Base-by-base conservation (phyloP, 768 basidiomycete species). In the Cytidiella melzeri region DNA sequence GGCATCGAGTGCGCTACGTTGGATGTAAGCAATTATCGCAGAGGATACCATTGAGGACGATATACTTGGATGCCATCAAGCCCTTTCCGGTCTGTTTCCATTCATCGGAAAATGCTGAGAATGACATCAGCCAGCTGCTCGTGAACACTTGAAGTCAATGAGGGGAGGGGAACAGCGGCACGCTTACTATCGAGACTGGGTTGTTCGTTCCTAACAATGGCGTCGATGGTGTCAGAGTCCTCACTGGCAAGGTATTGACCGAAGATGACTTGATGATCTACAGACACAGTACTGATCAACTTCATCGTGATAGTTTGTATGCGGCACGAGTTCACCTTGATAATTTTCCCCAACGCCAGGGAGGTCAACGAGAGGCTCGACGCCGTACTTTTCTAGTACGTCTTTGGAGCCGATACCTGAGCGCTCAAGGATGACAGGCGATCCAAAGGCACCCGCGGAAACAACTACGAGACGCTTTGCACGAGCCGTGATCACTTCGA, bases 381-480 rank as follows among this genome's bases (percentile, higher is more conserved):
- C 53, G 0, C 62, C 64, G 15, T 54, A 53, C 12, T 57, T 23
- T 39, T 60, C 48, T 0, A 76, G 64, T 1, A 69, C 38, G 0
- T 55, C 53, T 40, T 51, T 52, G 4, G 61, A 52, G 2, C 74
- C 74, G 12, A 76, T 67, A 0, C 74, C 74, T 2, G 72, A 80
- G 3, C 81, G 68, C 56, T 83, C 77, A 5, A 84, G 69, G 18
- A 84, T 70, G 42, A 69, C 66, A 0, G 79, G 73, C 0, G 73
- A 73, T 11, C 72, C 72, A 20, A 74, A 64, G 0, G 72, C 45
- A 1, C 74, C 73, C 1, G 67, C 67, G 12, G 68, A 67, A 2
- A 75, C 40, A 0, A 75, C 62, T 7, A 75, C 67, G 5, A 74
- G 52, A 26, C 62, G 61, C 6, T 55, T 57, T 3, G 70, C 73